Percentiles rank a stretch among this genome's conserved stretches.
Evolutionary conservation across 1,139 yeast genomes (phyloP).

Genomic region (Kurtzmaniella natalensis): DNA sequence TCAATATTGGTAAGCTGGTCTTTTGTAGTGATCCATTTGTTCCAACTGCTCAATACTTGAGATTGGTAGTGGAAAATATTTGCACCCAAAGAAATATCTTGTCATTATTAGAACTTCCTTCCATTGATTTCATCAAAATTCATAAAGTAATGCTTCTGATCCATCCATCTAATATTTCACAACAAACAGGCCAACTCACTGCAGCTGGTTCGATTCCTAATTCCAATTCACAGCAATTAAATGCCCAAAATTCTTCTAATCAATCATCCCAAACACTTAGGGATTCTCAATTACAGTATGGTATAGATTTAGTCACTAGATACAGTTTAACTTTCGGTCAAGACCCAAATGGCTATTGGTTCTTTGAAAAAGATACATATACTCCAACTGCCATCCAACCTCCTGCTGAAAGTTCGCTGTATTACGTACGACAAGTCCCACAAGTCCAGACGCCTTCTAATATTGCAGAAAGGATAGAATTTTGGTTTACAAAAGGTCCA

Average conservation of each 20-base stretch:
- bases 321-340: slow-evolving; percentile 71
- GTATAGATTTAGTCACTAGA: slow-evolving; percentile 62
- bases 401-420: slow-evolving; percentile 29
- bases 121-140: slow-evolving; percentile 61
- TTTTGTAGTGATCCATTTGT: slow-evolving; percentile 78
- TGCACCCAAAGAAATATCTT: slow-evolving; percentile 67
- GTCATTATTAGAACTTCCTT: slow-evolving; percentile 53
- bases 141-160: slow-evolving; percentile 56
- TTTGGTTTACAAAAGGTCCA: slow-evolving; percentile 74
- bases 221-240: too few species aligned
- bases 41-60: slow-evolving; percentile 72
- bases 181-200: slow-evolving; percentile 11
- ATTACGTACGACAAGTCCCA: slow-evolving; percentile 22
- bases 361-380: slow-evolving; percentile 51
- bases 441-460: slow-evolving; percentile 17
- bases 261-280: slow-evolving; percentile 17
- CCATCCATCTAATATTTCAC: slow-evolving; percentile 40
- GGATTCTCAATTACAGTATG: slow-evolving; percentile 44
- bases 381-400: slow-evolving; percentile 26
- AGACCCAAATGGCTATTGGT: slow-evolving; percentile 62
- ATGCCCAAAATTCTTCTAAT: too few species aligned
- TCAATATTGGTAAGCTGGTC: slow-evolving; percentile 72
- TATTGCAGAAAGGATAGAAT: slow-evolving; percentile 56
- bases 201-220: slow-evolving; percentile 10
- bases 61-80: slow-evolving; percentile 73